phyloP scores from a whole-genome alignment of 257 asterid genomes.

The Penstemon eatonii region DNA sequence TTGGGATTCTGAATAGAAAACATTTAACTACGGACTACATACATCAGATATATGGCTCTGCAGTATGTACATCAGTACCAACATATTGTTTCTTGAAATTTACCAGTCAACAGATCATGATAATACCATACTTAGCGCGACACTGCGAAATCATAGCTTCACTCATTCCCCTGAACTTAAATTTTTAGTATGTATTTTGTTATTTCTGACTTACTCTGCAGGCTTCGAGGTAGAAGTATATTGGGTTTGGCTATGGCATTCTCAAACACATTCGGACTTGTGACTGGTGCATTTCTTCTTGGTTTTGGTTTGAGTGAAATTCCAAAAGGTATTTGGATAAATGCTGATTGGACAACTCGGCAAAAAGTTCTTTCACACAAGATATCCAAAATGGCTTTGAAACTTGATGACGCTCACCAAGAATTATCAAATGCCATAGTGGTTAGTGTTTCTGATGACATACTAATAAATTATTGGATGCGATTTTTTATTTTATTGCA shows the following conservation, averaged over 20 bases:
- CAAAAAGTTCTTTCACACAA: conserved; percentile 96
- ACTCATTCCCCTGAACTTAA: conserved; percentile 16
- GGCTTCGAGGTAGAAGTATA: conserved; percentile 62
- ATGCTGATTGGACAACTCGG: conserved; percentile 95
- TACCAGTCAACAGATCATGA: neutral
- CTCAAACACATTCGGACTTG: conserved; percentile 99
- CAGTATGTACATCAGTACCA: neutral
- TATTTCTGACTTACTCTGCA: conserved; percentile 36
- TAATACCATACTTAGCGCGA: conserved; percentile 11
- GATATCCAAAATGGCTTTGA: conserved; percentile 89
- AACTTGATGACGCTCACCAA: conserved; percentile 97
- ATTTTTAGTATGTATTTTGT: conserved; percentile 20
- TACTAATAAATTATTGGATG: neutral
- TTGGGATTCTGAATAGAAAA: neutral
- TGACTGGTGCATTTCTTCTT: conserved; percentile 98
- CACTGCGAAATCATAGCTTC: conserved; percentile 7
- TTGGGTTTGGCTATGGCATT: conserved; percentile 97
- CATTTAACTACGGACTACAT: neutral
- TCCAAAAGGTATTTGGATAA: conserved; percentile 90
- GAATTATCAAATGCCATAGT: conserved; percentile 93
- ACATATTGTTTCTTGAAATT: neutral
- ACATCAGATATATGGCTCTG: conserved; percentile 1
- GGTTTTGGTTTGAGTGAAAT: conserved; percentile 98
- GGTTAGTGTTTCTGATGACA: conserved; percentile 55
- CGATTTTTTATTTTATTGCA: neutral